Conservation (phyloP, 805 yeast species). For the Metschnikowia baotianmanensis region DNA sequence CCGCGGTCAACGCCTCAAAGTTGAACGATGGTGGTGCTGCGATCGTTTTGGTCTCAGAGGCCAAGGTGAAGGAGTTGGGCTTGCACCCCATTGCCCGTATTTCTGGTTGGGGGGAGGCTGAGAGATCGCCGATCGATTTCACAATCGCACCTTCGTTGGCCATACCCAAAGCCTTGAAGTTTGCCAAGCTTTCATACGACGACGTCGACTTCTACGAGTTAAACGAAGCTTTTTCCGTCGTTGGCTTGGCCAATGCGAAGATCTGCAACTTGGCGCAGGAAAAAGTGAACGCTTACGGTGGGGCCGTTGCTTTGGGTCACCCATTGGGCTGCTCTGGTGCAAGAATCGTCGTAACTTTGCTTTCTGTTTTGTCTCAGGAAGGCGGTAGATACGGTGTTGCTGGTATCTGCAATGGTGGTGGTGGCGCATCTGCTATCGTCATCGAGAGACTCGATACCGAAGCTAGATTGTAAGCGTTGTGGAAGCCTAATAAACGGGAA, state of each 20-base stretch:
- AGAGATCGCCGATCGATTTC: conserved; percentile 90
- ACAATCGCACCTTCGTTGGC: conserved; percentile 96
- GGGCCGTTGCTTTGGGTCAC: conserved; percentile 94
- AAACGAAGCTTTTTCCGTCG: conserved; percentile 97
- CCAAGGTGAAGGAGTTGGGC: conserved; percentile 79
- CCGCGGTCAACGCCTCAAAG: conserved; percentile 96
- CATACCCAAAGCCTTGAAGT: conserved; percentile 92
- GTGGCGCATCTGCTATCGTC: conserved; percentile 94
- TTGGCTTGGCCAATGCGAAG: conserved; percentile 86
- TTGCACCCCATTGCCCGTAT: conserved; percentile 88
- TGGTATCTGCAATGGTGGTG: conserved; percentile 99
- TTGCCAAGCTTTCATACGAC: conserved; percentile 62
- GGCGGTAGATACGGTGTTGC: conserved; percentile 82
- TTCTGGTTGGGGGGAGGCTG: conserved; percentile 98
- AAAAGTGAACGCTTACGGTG: conserved; percentile 87
- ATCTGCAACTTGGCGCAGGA: conserved; percentile 58
- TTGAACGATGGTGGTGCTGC: conserved; percentile 99
- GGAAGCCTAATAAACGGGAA: not conserved
- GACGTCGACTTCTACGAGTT: conserved; percentile 90
- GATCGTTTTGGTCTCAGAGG: conserved; percentile 79
- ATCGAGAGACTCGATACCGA: conserved; percentile 59
- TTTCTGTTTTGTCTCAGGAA: conserved; percentile 81
- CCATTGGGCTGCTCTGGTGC: conserved; percentile 98
- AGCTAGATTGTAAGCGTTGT: conserved; percentile 31
- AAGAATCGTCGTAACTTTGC: conserved; percentile 83